Evolutionary conservation across 768 basidiomycete species (phyloP).

Genomic region (Pleurotus giganteus): DNA sequence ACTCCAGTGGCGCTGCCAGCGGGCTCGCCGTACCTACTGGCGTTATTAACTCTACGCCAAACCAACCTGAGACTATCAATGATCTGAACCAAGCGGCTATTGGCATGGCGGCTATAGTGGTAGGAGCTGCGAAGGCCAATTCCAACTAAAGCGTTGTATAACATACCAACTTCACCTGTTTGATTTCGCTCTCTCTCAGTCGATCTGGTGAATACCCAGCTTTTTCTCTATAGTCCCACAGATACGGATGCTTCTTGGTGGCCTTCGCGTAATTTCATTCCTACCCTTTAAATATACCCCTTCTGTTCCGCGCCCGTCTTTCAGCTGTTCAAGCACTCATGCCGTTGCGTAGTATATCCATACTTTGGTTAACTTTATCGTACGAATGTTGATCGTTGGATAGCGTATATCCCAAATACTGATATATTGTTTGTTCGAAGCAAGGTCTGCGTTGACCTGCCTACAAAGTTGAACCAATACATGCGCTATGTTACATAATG

Average conservation of each 20-base stretch:
- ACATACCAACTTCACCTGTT: not conserved
- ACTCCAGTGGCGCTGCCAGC: slow-evolving; percentile 25
- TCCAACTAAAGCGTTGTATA: not conserved
- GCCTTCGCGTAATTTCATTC: not conserved
- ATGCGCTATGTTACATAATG: too few species aligned
- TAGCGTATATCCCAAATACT: not conserved
- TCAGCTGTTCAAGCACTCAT: not conserved
- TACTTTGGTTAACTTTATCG: not conserved
- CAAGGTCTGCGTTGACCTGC: too few species aligned
- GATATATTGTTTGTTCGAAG: not conserved
- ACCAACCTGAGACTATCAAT: slow-evolving; percentile 30
- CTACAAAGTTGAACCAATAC: too few species aligned
- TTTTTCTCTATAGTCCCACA: not conserved
- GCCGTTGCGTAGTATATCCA: not conserved
- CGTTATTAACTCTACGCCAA: slow-evolving; percentile 15
- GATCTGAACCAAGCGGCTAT: slow-evolving; percentile 34
- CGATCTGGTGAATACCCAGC: not conserved
- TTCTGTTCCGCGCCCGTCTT: too few species aligned
- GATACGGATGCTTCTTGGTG: not conserved
- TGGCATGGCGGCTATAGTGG: slow-evolving; percentile 31
- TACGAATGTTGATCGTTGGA: not conserved
- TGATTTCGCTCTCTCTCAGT: not conserved
- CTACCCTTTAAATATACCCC: not conserved
- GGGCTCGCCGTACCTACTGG: slow-evolving; percentile 32
- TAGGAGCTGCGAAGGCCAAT: slow-evolving; percentile 23